phyloP scores from a whole-genome alignment of 2,329 filamentous ascomycete species.

The Pezicula carpinea region DNA sequence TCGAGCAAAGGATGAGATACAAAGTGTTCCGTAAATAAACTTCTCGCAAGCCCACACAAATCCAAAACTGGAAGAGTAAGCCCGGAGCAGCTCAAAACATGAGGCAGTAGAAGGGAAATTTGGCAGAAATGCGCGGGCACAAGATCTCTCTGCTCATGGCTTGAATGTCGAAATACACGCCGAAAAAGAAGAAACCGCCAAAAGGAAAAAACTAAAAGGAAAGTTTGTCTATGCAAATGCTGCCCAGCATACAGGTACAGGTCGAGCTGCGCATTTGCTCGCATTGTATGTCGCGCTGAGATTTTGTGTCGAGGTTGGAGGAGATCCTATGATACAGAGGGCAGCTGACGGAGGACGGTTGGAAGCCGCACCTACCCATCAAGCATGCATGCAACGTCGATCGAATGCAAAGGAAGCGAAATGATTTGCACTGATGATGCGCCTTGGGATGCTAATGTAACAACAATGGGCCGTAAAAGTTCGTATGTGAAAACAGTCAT shows the following conservation, averaged over 20 bases:
- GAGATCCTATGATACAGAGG: slow-evolving; percentile 29
- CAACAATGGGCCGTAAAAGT: slow-evolving; percentile 29
- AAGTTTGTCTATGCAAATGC: slow-evolving; percentile 19
- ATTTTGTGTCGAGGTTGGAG: slow-evolving; percentile 25
- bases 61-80: slow-evolving; percentile 5
- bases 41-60: slow-evolving; percentile 2
- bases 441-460: slow-evolving; percentile 29
- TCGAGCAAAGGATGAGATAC: slow-evolving; percentile 12
- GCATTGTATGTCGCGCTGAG: slow-evolving; percentile 27
- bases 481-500: slow-evolving; percentile 29
- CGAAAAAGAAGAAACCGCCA: slow-evolving; percentile 11
- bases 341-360: slow-evolving; percentile 14
- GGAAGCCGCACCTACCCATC: neutral
- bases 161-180: slow-evolving; percentile 14
- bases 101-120: slow-evolving; percentile 5
- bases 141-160: slow-evolving; percentile 17
- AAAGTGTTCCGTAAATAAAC: slow-evolving; percentile 12
- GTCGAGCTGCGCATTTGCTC: slow-evolving; percentile 28
- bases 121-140: slow-evolving; percentile 18
- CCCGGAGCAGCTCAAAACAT: slow-evolving; percentile 11
- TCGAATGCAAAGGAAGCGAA: slow-evolving; percentile 17
- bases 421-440: slow-evolving; percentile 14
- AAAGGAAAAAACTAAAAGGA: slow-evolving; percentile 12
- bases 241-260: slow-evolving; percentile 26
- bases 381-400: slow-evolving; percentile 23